A percentile compares a stretch with the other conserved stretches of the same genome.
Conservation (phyloP, 108 stramenopile genomes). For the Stephanodiscus triporus region DNA sequence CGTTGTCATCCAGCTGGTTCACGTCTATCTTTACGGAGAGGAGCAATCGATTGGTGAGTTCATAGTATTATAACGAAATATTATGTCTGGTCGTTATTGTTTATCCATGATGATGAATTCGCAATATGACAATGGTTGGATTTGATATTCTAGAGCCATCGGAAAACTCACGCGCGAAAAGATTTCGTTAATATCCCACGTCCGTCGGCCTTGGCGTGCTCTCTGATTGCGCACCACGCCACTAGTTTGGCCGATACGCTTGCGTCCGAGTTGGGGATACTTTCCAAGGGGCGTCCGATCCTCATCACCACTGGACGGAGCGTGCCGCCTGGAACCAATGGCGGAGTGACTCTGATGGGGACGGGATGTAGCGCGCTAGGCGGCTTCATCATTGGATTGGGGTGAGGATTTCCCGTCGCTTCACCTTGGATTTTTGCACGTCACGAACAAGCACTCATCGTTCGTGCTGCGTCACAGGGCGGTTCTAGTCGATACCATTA, state of each 20-base stretch:
- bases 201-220: constrained; percentile 62
- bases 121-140: too few species aligned
- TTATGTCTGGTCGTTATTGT: background rate
- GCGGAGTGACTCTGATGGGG: constrained; percentile 70
- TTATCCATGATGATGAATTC: too few species aligned
- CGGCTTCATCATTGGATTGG: constrained; percentile 68
- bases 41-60: constrained; percentile 56
- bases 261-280: constrained; percentile 85
- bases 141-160: background rate
- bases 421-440: background rate
- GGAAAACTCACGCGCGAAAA: background rate
- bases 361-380: constrained; percentile 65
- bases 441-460: too few species aligned
- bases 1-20: constrained; percentile 56
- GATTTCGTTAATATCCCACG: constrained; percentile 27
- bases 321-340: constrained; percentile 86
- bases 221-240: constrained; percentile 78
- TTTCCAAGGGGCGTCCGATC: constrained; percentile 56
- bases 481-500: constrained; percentile 34
- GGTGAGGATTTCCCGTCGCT: constrained; percentile 22
- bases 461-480: constrained; percentile 35
- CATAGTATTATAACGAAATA: background rate
- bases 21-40: constrained; percentile 57
- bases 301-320: constrained; percentile 59
- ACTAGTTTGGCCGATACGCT: constrained; percentile 82